Conservation (phyloP, 768 basidiomycete species). For the Boletus rubescentipes region DNA sequence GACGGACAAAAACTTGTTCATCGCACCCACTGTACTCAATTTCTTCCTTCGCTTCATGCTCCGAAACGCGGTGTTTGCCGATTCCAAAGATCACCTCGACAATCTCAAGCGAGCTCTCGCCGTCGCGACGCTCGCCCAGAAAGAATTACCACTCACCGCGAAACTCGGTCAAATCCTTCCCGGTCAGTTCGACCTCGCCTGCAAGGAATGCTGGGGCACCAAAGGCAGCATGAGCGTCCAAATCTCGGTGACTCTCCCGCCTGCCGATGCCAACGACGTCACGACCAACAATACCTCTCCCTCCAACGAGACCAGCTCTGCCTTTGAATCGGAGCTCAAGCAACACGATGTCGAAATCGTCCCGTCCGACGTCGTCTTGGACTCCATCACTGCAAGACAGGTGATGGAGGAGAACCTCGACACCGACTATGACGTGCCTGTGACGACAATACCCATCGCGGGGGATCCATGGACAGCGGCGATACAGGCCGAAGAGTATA, state of each 20-base stretch:
- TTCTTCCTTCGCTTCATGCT: conserved; percentile 49
- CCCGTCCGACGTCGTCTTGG: conserved; percentile 22
- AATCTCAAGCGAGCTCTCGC: conserved; percentile 46
- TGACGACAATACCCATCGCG: conserved; percentile 16
- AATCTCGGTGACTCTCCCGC: conserved; percentile 10
- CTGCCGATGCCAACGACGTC: background rate
- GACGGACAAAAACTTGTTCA: conserved; percentile 42
- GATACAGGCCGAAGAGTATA: conserved; percentile 20
- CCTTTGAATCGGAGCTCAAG: conserved; percentile 42
- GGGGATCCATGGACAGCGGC: conserved; percentile 31
- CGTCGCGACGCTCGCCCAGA: conserved; percentile 38
- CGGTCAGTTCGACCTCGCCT: conserved; percentile 48
- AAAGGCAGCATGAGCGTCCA: conserved; percentile 34
- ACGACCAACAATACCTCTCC: background rate
- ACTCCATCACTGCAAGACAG: conserved; percentile 28
- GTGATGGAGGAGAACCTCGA: conserved; percentile 34
- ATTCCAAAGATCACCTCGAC: conserved; percentile 17
- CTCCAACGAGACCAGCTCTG: background rate
- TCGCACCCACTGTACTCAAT: conserved; percentile 41
- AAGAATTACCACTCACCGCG: conserved; percentile 43
- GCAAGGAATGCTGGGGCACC: conserved; percentile 48
- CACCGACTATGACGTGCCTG: conserved; percentile 10
- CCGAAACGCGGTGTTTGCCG: conserved; percentile 42
- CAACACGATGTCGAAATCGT: conserved; percentile 32
- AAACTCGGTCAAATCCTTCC: conserved; percentile 39